These are phyloP conservation scores for Lodderomyces parapsilosis DNA, from an alignment of 1,139 yeast genomes.

Conservation along the genomic window DNA sequence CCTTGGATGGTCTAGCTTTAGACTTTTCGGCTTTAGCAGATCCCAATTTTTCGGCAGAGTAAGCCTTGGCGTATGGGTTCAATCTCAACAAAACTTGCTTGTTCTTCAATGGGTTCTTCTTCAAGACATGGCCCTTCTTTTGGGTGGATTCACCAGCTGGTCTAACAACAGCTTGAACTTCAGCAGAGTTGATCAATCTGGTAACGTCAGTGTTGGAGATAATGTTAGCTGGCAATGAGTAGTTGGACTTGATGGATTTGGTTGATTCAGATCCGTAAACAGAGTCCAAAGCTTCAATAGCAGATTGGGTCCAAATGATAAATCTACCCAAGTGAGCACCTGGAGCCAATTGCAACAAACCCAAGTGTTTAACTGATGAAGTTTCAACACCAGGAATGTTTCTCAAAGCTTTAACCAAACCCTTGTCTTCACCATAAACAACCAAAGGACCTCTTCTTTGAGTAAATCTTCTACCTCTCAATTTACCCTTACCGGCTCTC, in stretches of 20 bases:
- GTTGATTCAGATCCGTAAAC: conserved; percentile 95
- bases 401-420: conserved; percentile 98
- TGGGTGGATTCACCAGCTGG: conserved; percentile 94
- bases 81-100: conserved; percentile 96
- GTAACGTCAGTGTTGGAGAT: conserved; percentile 93
- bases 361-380: conserved; percentile 87
- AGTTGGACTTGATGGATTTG: conserved; percentile 83
- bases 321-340: conserved; percentile 99
- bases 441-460: conserved; percentile 99
- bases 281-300: conserved; percentile 94
- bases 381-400: conserved; percentile 99
- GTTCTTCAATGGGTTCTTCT: conserved; percentile 99
- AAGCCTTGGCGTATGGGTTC: conserved; percentile 99
- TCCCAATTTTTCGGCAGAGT: conserved; percentile 87
- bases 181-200: conserved; percentile 98
- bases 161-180: conserved; percentile 95
- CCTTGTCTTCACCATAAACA: conserved; percentile 97
- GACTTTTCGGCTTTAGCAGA: conserved; percentile 73
- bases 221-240: conserved; percentile 92
- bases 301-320: conserved; percentile 99
- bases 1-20: conserved; percentile 67
- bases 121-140: conserved; percentile 92
- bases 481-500: conserved; percentile 99
- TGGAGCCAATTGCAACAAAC: conserved; percentile 98
- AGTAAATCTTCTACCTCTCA: conserved; percentile 99